Evolutionary conservation across 805 yeast genomes (phyloP).

Genomic region (Saccharomycopsis selenospora): DNA sequence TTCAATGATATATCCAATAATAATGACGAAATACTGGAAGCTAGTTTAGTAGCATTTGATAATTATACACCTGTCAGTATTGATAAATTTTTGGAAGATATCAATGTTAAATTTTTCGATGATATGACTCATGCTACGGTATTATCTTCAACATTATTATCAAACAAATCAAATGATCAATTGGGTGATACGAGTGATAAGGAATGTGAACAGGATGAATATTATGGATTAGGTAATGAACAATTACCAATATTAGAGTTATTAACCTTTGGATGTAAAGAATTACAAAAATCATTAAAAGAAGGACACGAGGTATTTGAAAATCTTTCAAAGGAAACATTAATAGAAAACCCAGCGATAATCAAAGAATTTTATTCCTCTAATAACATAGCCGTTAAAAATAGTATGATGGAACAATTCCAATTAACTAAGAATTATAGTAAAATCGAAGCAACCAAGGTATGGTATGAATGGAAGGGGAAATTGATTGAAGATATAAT

Average conservation of each 20-base stretch:
- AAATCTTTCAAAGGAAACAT: slow-evolving; percentile 35
- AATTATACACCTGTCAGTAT: slow-evolving; percentile 32
- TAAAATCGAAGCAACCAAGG: slow-evolving; percentile 40
- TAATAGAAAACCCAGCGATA: slow-evolving; percentile 40
- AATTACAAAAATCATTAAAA: slow-evolving; percentile 40
- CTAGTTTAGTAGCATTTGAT: slow-evolving; percentile 19
- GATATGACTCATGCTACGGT: slow-evolving; percentile 28
- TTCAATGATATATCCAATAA: neutral
- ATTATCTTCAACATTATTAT: slow-evolving; percentile 16
- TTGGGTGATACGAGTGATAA: slow-evolving; percentile 14
- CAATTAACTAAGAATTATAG: slow-evolving; percentile 42
- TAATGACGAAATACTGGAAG: neutral
- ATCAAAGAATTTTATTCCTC: slow-evolving; percentile 40
- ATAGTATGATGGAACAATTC: slow-evolving; percentile 38
- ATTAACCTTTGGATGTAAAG: slow-evolving; percentile 43
- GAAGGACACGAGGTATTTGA: slow-evolving; percentile 40
- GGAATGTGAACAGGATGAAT: slow-evolving; percentile 20
- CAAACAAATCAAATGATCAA: neutral
- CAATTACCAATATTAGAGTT: slow-evolving; percentile 38
- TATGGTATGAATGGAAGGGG: slow-evolving; percentile 54
- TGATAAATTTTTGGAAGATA: slow-evolving; percentile 33
- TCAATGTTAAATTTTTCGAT: slow-evolving; percentile 39
- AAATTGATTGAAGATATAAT: slow-evolving; percentile 38
- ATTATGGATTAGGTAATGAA: slow-evolving; percentile 25
- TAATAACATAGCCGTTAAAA: slow-evolving; percentile 30